Percentiles rank a stretch among this genome's conserved stretches.
phyloP scores from a whole-genome alignment of 805 yeast genomes.

The Hermanozyma aechmeae region DNA sequence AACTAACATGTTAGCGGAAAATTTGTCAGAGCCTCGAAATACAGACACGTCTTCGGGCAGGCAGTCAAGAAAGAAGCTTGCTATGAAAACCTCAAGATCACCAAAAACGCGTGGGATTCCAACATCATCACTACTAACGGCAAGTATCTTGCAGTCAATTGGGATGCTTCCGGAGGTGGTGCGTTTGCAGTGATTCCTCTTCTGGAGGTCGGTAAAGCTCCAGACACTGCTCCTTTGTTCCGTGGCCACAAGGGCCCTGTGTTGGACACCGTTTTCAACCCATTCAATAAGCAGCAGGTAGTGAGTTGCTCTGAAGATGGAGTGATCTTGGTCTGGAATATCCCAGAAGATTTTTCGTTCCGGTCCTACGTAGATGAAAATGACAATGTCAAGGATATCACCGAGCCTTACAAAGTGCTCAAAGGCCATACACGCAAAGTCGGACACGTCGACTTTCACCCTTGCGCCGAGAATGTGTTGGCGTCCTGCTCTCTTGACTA shows the following conservation, averaged over 20 bases:
- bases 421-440: constrained; percentile 90
- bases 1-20: constrained; percentile 46
- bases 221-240: constrained; percentile 87
- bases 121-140: constrained; percentile 84
- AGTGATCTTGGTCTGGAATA: constrained; percentile 75
- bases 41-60: constrained; percentile 94
- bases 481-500: constrained; percentile 90
- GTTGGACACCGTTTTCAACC: constrained; percentile 91
- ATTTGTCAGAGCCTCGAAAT: constrained; percentile 94
- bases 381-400: constrained; percentile 55
- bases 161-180: constrained; percentile 97
- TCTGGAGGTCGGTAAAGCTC: constrained; percentile 80
- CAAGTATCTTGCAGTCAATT: constrained; percentile 74
- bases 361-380: constrained; percentile 44
- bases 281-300: constrained; percentile 61
- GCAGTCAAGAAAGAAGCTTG: constrained; percentile 59
- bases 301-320: constrained; percentile 22
- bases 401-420: constrained; percentile 56
- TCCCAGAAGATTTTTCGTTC: constrained; percentile 75
- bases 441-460: constrained; percentile 86
- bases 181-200: constrained; percentile 92
- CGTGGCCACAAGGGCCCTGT: constrained; percentile 96
- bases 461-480: constrained; percentile 75
- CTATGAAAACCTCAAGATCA: constrained; percentile 66
- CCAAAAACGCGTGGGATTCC: constrained; percentile 95